phyloP scores from a whole-genome alignment of 768 basidiomycete species.

The Clitopilus passeckerianus region DNA sequence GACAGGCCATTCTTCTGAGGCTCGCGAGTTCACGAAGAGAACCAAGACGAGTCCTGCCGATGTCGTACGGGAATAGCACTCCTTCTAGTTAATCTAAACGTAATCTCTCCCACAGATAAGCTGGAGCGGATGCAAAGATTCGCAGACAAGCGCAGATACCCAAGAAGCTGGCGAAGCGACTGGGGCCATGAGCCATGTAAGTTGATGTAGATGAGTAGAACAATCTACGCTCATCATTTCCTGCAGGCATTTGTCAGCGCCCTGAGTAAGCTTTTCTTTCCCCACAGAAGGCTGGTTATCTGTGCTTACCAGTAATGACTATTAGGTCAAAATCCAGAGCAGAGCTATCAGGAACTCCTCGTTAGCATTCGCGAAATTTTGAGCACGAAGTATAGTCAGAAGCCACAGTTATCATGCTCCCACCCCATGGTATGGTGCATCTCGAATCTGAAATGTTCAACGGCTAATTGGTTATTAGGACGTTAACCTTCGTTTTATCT shows the following conservation, averaged over 20 bases:
- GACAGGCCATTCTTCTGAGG: constrained; percentile 59
- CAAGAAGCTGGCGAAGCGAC: constrained; percentile 59
- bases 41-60: constrained; percentile 82
- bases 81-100: too few relatives aligned
- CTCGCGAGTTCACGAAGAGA: constrained; percentile 50
- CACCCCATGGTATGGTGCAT: constrained; percentile 33
- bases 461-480: not conserved
- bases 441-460: not conserved
- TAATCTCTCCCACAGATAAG: constrained; percentile 53
- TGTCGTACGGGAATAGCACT: constrained; percentile 35
- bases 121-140: constrained; percentile 78
- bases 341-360: constrained; percentile 39
- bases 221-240: too few relatives aligned
- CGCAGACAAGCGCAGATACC: constrained; percentile 77
- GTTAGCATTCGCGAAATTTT: constrained; percentile 33
- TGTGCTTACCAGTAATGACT: constrained; percentile 22
- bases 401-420: constrained; percentile 35
- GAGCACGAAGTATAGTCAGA: constrained; percentile 34
- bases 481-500: not conserved
- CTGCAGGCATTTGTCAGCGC: constrained; percentile 51
- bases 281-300: not conserved
- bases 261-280: constrained; percentile 33
- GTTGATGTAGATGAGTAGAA: constrained; percentile 14
- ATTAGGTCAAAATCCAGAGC: constrained; percentile 37
- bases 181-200: constrained; percentile 77